Percentiles rank a stretch among this genome's conserved stretches.
phyloP scores from a whole-genome alignment of 345 rosid species.

The Capsella bursapastoris region DNA sequence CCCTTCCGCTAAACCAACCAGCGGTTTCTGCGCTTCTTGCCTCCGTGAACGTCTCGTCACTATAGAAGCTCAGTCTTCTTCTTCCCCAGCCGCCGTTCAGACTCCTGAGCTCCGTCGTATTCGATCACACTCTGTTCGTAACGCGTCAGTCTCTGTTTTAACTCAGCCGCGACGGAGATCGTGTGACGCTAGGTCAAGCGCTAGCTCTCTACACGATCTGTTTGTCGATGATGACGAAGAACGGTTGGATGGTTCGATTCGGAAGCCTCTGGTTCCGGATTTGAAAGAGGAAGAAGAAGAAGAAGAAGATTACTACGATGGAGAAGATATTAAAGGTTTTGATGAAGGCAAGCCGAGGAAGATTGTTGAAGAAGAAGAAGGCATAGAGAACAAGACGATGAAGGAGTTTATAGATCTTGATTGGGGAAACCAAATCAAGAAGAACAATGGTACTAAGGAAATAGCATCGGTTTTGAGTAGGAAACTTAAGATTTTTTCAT shows the following conservation, averaged over 20 bases:
- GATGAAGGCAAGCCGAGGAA: conserved; percentile 27
- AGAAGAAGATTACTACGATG: conserved; percentile 34
- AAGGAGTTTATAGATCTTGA: conserved; percentile 87
- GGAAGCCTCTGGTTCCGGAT: conserved; percentile 38
- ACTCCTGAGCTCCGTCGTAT: conserved; percentile 41
- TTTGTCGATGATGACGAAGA: conserved; percentile 52
- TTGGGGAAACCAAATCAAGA: conserved; percentile 51
- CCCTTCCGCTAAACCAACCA: conserved; percentile 55
- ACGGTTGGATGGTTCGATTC: conserved; percentile 8
- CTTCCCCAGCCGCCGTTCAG: conserved; percentile 21
- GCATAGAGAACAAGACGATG: conserved; percentile 63
- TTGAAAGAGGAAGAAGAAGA: conserved; percentile 42
- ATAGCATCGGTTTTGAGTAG: conserved; percentile 66
- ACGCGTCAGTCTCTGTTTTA: conserved; percentile 7
- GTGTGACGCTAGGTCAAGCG: conserved; percentile 50
- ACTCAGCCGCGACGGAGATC: conserved; percentile 64
- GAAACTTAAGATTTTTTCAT: conserved; percentile 62
- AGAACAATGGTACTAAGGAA: conserved; percentile 50
- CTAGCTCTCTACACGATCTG: conserved; percentile 52
- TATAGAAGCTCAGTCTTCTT: conserved; percentile 52
- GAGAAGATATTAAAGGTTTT: conserved; percentile 41
- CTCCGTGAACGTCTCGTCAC: conserved; percentile 82
- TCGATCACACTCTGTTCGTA: conserved; percentile 41
- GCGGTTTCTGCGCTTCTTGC: conserved; percentile 73
- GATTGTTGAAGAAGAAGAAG: conserved; percentile 43